These are phyloP conservation scores for Simplicillium aogashimaense DNA, from an alignment of 2,329 filamentous ascomycete genomes.

Conservation along the genomic window DNA sequence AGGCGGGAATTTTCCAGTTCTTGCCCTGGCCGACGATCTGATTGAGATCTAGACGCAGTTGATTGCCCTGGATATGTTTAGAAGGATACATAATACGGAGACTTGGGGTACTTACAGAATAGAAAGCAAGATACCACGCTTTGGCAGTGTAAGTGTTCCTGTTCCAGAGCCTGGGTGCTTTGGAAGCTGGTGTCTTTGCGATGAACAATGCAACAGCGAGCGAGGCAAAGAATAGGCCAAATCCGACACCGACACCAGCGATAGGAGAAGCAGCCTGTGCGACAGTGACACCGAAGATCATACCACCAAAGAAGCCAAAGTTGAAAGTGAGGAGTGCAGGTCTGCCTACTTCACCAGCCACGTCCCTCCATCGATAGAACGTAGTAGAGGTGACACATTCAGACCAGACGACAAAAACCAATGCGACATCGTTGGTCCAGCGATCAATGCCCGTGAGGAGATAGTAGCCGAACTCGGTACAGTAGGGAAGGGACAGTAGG, in stretches of 20 bases:
- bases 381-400: slow-evolving; percentile 42
- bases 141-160: slow-evolving; percentile 23
- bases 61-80: slow-evolving; percentile 33
- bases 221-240: slow-evolving; percentile 38
- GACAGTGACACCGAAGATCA: slow-evolving; percentile 38
- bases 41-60: slow-evolving; percentile 45
- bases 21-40: slow-evolving; percentile 39
- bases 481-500: slow-evolving; percentile 44
- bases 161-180: slow-evolving; percentile 30
- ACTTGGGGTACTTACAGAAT: slow-evolving; percentile 37
- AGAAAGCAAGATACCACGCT: slow-evolving; percentile 45
- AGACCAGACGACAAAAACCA: slow-evolving; percentile 44
- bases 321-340: slow-evolving; percentile 35
- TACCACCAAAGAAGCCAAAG: slow-evolving; percentile 40
- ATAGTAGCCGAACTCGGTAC: slow-evolving; percentile 47
- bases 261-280: slow-evolving; percentile 33
- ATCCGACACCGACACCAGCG: slow-evolving; percentile 39
- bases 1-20: slow-evolving; percentile 45
- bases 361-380: slow-evolving; percentile 40
- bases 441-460: slow-evolving; percentile 43
- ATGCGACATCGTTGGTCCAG: slow-evolving; percentile 44
- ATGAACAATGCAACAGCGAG: slow-evolving; percentile 26
- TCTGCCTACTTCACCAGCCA: slow-evolving; percentile 32
- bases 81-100: neutral
- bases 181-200: slow-evolving; percentile 29